Percentiles rank a stretch among this genome's conserved stretches.
These are phyloP conservation scores for Lipomyces kockii DNA, from an alignment of 805 yeast genomes.

Conservation along the genomic window DNA sequence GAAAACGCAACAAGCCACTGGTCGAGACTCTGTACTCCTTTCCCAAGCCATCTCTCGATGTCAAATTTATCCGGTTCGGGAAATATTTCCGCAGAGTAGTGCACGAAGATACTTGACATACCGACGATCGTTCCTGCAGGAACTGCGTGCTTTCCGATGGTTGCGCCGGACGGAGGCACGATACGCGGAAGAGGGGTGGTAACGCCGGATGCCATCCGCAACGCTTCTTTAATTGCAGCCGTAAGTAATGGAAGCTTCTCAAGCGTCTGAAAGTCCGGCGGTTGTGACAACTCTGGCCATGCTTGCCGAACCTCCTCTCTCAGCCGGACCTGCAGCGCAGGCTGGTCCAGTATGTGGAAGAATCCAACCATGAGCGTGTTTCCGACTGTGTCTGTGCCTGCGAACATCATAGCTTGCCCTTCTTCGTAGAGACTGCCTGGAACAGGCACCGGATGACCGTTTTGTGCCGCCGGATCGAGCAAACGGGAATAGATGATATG, in stretches of 20 bases:
- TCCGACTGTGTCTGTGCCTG: neutral
- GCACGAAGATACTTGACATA: constrained; percentile 1
- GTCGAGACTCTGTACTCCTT: neutral
- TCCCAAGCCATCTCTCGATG: neutral
- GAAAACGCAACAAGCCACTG: neutral
- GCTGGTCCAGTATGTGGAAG: neutral
- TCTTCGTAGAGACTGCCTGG: neutral
- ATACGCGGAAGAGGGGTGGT: neutral
- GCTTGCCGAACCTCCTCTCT: neutral
- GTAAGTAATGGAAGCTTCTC: constrained; percentile 1
- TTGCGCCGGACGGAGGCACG: neutral
- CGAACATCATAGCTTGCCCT: neutral
- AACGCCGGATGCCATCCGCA: neutral
- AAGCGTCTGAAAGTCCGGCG: neutral
- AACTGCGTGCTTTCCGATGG: neutral
- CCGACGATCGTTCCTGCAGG: constrained; percentile 2
- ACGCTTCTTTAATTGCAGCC: neutral
- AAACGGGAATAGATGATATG: neutral
- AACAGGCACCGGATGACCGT: neutral
- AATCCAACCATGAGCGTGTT: neutral
- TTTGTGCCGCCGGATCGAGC: neutral
- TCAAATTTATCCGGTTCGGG: neutral
- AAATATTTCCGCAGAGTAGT: neutral
- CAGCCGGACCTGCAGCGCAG: neutral
- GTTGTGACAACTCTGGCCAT: constrained; percentile 1